Evolutionary conservation across 2,329 filamentous ascomycete species (phyloP), one percentile per base, ranked within the genome.

Genomic region (Hypoxylon sp.): DNA sequence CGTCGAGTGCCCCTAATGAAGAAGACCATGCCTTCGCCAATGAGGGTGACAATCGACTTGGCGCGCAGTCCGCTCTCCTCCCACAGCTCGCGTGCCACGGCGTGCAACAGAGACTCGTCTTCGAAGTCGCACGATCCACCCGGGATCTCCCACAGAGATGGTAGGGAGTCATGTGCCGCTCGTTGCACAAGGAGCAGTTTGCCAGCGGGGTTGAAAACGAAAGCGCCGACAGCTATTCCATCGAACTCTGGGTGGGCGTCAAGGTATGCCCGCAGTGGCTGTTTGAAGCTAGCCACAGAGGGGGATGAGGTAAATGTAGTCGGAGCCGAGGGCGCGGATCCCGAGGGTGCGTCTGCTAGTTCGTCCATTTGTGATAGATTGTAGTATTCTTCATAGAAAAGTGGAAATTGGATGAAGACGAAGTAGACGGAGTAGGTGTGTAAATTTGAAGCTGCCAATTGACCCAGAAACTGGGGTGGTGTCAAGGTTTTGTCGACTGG

Each of bases 131-230:
- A 76, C 3, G 74, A 76, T 21, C 82, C 82, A 10, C 82, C 82
- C 0, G 82, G 82, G 11, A 79, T 65, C 72, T 84, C 82, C 82
- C 82, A 84, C 15, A 68, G 70, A 52, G 76, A 60, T 4, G 82
- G 82, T 64, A 78, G 72, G 3, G 74, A 78, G 65, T 81, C 80
- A 56, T 74, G 72, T 6, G 76, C 67, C 13, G 80, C 79, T 54
- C 80, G 80, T 68, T 82, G 81, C 4, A 83, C 68, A 1, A 83
- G 72, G n/a, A 82, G 77, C n/a, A 82, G 68, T 47, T 73, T 74
- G 69, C 50, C 65, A 6, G 59, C 66, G 8, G 62, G 29, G 56
- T 75, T 69, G 57, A 79, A 76, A 37, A 79, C 76, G 47, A 76
- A 74, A n/a, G 75, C 70, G 15, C 75, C 75, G 19, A 75, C 72